These are phyloP conservation scores for Akebia trifoliata DNA, from an alignment of 164 flowering plant species.

Conservation along the genomic window DNA sequence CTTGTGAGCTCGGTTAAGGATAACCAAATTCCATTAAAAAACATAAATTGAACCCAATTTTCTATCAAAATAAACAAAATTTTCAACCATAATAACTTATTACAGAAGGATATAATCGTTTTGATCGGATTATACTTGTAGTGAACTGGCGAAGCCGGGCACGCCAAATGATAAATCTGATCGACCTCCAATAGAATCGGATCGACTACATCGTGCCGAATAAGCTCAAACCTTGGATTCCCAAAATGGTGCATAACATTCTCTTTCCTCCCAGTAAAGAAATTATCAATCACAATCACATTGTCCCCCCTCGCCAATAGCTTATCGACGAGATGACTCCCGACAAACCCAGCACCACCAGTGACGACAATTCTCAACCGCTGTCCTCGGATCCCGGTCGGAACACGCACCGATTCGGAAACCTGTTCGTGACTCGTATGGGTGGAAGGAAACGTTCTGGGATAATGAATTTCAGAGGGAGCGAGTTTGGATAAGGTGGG, in stretches of 20 bases:
- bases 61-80: constrained; percentile 3
- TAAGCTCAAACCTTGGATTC: constrained; percentile 82
- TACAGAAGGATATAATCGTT: constrained; percentile 82
- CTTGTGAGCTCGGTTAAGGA: constrained; percentile 69
- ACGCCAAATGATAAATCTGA: constrained; percentile 95
- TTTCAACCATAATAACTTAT: not conserved
- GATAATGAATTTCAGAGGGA: constrained; percentile 22
- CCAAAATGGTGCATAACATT: constrained; percentile 80
- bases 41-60: not conserved
- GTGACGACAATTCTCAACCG: constrained; percentile 78
- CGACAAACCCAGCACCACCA: constrained; percentile 96
- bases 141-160: constrained; percentile 98
- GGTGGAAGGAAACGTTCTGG: constrained; percentile 15
- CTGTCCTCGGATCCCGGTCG: constrained; percentile 45
- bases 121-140: constrained; percentile 93
- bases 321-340: constrained; percentile 93
- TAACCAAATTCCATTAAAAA: constrained; percentile 6
- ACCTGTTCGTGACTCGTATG: constrained; percentile 8
- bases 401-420: constrained; percentile 38
- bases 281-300: constrained; percentile 91
- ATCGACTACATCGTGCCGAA: constrained; percentile 93
- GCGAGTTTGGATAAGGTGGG: constrained; percentile 44
- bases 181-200: constrained; percentile 96
- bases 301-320: constrained; percentile 72
- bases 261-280: constrained; percentile 95